Evolutionary conservation across 78 protist genomes (phyloP).

Genomic region (slime mould (Dictyostelium discoideum)): dicty_2.7 NC_007090.3:1523501-1524000

Average conservation of each 20-base stretch:
- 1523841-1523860: conserved; percentile 73
- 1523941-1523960: background rate
- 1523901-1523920: conserved; percentile 62
- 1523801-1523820: background rate
- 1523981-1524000: no score
- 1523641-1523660: conserved; percentile 11
- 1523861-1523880: conserved; percentile 20
- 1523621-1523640: background rate
- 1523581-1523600: conserved; percentile 42
- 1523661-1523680: conserved; percentile 23
- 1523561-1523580: conserved; percentile 45
- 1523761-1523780: background rate
- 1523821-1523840: conserved; percentile 41
- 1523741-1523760: conserved; percentile 70
- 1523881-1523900: background rate
- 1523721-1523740: background rate
- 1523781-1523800: background rate
- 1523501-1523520: conserved; percentile 75
- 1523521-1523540: conserved; percentile 59
- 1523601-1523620: background rate
- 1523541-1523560: background rate
- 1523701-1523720: conserved; percentile 39
- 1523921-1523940: background rate
- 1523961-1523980: background rate
- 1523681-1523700: conserved; percentile 73